Percentiles rank a stretch among this genome's conserved stretches.
Evolutionary conservation across 768 basidiomycete genomes (phyloP).

Genomic region (Termitomyces titanicus): DNA sequence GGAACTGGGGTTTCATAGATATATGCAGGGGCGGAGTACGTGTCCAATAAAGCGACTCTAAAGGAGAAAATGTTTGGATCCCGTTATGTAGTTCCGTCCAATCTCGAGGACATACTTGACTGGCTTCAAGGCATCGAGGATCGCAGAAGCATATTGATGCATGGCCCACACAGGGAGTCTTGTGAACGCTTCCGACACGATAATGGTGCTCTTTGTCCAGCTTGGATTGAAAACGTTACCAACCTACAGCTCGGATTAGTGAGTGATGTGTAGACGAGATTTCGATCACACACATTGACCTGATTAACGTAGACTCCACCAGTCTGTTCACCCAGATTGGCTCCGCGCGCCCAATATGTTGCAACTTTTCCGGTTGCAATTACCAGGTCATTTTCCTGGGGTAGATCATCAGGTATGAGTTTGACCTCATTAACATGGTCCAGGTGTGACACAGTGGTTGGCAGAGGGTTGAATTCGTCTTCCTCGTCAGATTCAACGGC

Average conservation of each 20-base stretch:
- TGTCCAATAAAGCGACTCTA: slow-evolving; percentile 50
- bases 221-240: slow-evolving; percentile 47
- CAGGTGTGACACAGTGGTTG: slow-evolving; percentile 14
- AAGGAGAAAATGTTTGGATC: not conserved
- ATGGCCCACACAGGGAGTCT: slow-evolving; percentile 49
- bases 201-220: slow-evolving; percentile 42
- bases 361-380: slow-evolving; percentile 46
- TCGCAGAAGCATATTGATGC: slow-evolving; percentile 40
- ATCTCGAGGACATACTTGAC: slow-evolving; percentile 30
- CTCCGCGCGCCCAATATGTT: slow-evolving; percentile 48
- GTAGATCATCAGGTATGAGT: slow-evolving; percentile 32
- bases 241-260: slow-evolving; percentile 30
- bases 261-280: not conserved
- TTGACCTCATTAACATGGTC: slow-evolving; percentile 28
- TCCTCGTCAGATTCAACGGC: slow-evolving; percentile 67
- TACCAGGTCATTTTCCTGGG: slow-evolving; percentile 29
- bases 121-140: slow-evolving; percentile 44
- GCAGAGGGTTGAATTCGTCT: slow-evolving; percentile 51
- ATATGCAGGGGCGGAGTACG: slow-evolving; percentile 48
- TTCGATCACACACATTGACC: slow-evolving; percentile 34
- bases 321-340: slow-evolving; percentile 46
- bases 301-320: slow-evolving; percentile 44
- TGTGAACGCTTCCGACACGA: slow-evolving; percentile 50
- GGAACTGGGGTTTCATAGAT: slow-evolving; percentile 32
- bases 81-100: not conserved